Evolutionary conservation across 768 basidiomycete genomes (phyloP).

Genomic region (Lentinula aciculospora): DNA sequence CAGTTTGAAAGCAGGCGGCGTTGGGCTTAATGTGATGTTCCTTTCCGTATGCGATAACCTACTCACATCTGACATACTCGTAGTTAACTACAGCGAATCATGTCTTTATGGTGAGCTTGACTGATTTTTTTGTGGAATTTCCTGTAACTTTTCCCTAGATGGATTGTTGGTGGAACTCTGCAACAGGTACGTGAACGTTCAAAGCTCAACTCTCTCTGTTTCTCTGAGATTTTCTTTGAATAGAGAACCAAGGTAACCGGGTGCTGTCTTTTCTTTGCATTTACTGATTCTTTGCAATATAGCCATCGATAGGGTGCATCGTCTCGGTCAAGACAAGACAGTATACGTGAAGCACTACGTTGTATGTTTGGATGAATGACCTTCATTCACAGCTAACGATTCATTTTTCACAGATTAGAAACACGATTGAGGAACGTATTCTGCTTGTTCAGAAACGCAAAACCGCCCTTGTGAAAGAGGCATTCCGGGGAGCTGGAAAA

Average conservation of each 20-base stretch:
- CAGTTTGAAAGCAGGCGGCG: constrained; percentile 88
- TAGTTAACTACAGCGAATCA: constrained; percentile 77
- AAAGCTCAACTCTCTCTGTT: background rate
- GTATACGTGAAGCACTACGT: constrained; percentile 86
- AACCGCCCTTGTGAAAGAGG: constrained; percentile 81
- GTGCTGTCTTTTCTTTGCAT: background rate
- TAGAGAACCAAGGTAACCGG: constrained; percentile 65
- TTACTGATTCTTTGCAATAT: background rate
- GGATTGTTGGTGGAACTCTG: constrained; percentile 93
- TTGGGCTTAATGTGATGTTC: constrained; percentile 72
- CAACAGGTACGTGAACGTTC: constrained; percentile 26
- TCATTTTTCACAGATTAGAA: constrained; percentile 42
- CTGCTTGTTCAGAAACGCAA: constrained; percentile 81
- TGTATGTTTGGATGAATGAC: constrained; percentile 34
- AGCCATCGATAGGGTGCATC: constrained; percentile 84
- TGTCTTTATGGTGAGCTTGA: constrained; percentile 67
- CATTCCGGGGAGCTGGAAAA: constrained; percentile 54
- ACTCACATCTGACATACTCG: background rate
- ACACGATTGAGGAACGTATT: constrained; percentile 79
- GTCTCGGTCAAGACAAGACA: constrained; percentile 77
- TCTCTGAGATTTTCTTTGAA: background rate
- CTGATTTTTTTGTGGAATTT: background rate
- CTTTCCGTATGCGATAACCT: background rate
- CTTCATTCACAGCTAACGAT: background rate
- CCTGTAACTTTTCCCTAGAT: constrained; percentile 42